Conservation (phyloP, 345 rosid species). For the Limnanthes douglasii region DNA sequence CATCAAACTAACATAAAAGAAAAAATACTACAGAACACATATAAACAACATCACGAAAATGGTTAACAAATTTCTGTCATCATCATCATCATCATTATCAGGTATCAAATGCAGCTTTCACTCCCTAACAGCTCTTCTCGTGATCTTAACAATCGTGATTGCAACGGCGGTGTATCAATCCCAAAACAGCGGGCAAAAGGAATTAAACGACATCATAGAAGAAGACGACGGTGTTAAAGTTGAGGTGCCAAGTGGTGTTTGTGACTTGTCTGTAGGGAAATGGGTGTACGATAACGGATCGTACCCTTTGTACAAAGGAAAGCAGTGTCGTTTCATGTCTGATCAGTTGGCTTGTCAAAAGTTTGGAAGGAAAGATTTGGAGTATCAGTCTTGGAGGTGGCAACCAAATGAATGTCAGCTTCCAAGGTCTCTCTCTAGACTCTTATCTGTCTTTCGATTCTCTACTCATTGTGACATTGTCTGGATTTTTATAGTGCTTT, state of each 20-base stretch:
- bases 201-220: slow-evolving; percentile 2
- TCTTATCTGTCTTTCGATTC: background rate
- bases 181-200: slow-evolving; percentile 13
- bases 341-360: slow-evolving; percentile 68
- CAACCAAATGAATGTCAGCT: slow-evolving; percentile 72
- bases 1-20: too few relatives aligned
- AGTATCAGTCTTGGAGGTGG: slow-evolving; percentile 73
- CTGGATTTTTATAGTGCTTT: too few relatives aligned
- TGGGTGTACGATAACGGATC: slow-evolving; percentile 69
- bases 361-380: slow-evolving; percentile 66
- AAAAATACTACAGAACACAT: too few relatives aligned
- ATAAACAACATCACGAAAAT: too few relatives aligned
- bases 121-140: slow-evolving; percentile 42
- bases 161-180: slow-evolving; percentile 30
- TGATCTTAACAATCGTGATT: slow-evolving; percentile 29
- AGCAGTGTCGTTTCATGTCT: slow-evolving; percentile 57
- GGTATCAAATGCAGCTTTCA: too few relatives aligned
- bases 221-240: slow-evolving; percentile 1
- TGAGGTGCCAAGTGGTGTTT: slow-evolving; percentile 9
- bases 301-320: slow-evolving; percentile 63
- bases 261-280: slow-evolving; percentile 61
- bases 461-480: too few relatives aligned
- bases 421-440: slow-evolving; percentile 34
- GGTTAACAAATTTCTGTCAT: too few relatives aligned
- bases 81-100: too few relatives aligned